phyloP scores from a whole-genome alignment of 2,329 filamentous ascomycete genomes.

The Fusarium sambucinum region DNA sequence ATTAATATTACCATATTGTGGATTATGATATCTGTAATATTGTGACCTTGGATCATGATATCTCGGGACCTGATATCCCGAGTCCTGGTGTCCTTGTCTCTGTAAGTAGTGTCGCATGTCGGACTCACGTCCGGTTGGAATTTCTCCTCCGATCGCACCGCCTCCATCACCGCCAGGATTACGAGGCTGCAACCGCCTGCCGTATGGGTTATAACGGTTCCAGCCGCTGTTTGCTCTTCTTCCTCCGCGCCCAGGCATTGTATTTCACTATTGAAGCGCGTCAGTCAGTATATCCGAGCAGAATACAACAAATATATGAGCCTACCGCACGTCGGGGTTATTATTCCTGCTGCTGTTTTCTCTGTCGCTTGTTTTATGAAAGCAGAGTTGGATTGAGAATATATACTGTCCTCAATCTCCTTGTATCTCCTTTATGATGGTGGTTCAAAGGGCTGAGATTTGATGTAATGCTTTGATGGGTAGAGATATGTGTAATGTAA shows the following conservation, averaged over 20 bases:
- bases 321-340: background rate
- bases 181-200: background rate
- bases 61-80: background rate
- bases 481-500: too few species aligned
- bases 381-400: background rate
- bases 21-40: too few species aligned
- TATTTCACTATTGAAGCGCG: background rate
- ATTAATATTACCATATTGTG: too few species aligned
- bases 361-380: background rate
- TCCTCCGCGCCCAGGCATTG: background rate
- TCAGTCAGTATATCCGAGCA: background rate
- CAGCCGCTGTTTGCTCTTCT: background rate
- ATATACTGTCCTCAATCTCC: background rate
- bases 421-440: too few species aligned
- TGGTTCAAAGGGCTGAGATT: too few species aligned
- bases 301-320: background rate
- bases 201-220: background rate
- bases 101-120: too few species aligned
- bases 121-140: background rate
- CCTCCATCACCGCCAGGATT: background rate
- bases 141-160: background rate
- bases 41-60: too few species aligned
- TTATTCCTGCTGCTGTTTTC: too few species aligned
- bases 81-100: background rate
- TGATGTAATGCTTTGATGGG: too few species aligned